Conservation (phyloP, 345 rosid species). For the Mangifera indica region DNA sequence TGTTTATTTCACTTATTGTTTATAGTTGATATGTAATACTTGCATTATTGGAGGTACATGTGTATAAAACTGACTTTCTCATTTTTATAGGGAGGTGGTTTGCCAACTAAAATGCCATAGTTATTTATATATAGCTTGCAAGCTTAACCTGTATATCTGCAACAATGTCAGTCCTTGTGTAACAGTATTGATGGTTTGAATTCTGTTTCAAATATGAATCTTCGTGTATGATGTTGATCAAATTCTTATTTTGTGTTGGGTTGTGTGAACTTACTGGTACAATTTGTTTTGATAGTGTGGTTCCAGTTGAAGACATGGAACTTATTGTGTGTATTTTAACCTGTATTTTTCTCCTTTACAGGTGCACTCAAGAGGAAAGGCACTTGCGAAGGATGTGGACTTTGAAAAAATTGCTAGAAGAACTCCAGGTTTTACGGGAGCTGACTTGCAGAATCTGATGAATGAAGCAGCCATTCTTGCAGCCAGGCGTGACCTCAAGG, state of each 20-base stretch:
- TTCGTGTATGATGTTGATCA: no score
- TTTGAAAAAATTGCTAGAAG: slow-evolving; percentile 93
- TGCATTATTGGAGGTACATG: background rate
- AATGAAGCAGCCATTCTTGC: slow-evolving; percentile 98
- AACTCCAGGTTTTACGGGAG: slow-evolving; percentile 95
- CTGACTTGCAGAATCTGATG: slow-evolving; percentile 95
- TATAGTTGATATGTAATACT: no score
- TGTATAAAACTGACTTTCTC: background rate
- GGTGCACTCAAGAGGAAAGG: slow-evolving; percentile 99
- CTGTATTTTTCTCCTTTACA: slow-evolving; percentile 16
- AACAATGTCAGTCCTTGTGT: background rate
- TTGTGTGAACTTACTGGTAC: background rate
- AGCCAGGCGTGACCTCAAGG: slow-evolving; percentile 95
- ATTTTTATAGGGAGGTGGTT: background rate
- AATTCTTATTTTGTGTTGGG: no score
- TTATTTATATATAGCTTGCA: background rate
- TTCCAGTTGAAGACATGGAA: background rate
- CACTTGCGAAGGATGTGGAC: slow-evolving; percentile 94
- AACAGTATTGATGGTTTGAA: background rate
- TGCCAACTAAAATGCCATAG: background rate
- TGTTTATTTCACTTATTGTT: background rate
- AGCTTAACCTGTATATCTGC: background rate
- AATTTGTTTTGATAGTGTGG: background rate
- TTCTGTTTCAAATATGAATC: background rate
- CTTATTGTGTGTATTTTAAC: background rate